Base-by-base conservation (phyloP, 2,329 filamentous ascomycete species). In the Rutstroemia sp. region DNA sequence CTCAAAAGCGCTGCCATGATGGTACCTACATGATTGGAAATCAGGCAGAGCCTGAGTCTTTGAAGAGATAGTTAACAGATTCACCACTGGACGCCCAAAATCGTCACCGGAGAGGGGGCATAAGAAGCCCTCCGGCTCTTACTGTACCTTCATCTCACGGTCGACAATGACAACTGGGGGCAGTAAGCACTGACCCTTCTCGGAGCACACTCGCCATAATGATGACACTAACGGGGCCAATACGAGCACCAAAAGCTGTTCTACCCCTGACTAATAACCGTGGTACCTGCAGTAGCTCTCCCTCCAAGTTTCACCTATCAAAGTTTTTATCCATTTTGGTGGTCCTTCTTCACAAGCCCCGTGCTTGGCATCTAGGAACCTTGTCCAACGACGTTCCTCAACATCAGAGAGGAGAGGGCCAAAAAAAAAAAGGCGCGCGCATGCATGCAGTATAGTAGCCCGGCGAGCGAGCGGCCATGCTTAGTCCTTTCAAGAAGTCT, bases 261-360 rank as follows among this genome's bases (percentile, higher is more conserved):
- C 9, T 30, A 30, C 52, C 52, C 52, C 52, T 54, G 45, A 54
- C 34, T 42, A 21, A 46, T 23, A 49, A 14, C 19, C 19, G 34
- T 49, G 45, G 39, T 54, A 54, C 52, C 45, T 54, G 52, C 52
- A 54, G 44, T 54, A 54, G 52, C 39, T 54, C 44, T 21, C 34
- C 27, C 30, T 25, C 21, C 44, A 54, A 10, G 52, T 54, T 54
- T 54, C 52, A 54, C 23, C 16, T 54, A n/a, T 49, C 30, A 23
- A 48, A 44, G 21, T 38, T 27, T 54, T 46, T n/a, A 48, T n/a
- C 42, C 36, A 53, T 40, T 21, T 47, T 36, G 42, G 27, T 34
- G 30, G 30, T 34, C 27, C 27, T 38, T 53, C 34, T 47, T 16
- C n/a, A 23, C 23, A 40, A 34, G 25, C 23, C 25, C 51, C 51